Evolutionary conservation across 2,329 filamentous ascomycete genomes (phyloP).

Genomic region (Clonostachys byssicola): DNA sequence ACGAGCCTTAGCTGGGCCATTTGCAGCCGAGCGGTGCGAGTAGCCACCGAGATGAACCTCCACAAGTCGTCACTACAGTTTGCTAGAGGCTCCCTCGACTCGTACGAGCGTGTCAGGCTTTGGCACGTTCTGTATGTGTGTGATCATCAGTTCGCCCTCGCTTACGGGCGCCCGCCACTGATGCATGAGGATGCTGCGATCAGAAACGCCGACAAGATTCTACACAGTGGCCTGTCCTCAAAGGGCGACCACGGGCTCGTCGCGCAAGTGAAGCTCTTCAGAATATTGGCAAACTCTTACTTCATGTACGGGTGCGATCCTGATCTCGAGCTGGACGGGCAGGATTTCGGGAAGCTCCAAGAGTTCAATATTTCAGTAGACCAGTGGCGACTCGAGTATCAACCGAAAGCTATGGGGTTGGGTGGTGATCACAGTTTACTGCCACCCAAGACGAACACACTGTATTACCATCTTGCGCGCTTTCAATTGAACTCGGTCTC

Average conservation of each 20-base stretch:
- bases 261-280: constrained; percentile 7
- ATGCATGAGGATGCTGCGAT: constrained; percentile 28
- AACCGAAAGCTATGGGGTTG: background rate
- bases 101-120: constrained; percentile 25
- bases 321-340: constrained; percentile 4
- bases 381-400: constrained; percentile 6
- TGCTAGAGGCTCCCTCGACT: constrained; percentile 21
- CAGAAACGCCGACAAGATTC: constrained; percentile 20
- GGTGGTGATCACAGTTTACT: background rate
- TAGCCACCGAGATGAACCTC: constrained; percentile 30
- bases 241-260: constrained; percentile 4
- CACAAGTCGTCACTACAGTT: constrained; percentile 27
- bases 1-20: constrained; percentile 31
- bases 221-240: constrained; percentile 4
- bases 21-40: constrained; percentile 27
- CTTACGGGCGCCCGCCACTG: constrained; percentile 27
- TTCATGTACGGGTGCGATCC: constrained; percentile 10
- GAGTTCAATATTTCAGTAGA: constrained; percentile 6
- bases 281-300: constrained; percentile 5
- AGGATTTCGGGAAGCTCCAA: constrained; percentile 5
- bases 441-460: constrained; percentile 3
- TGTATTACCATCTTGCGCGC: constrained; percentile 8
- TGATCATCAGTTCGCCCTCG: constrained; percentile 32
- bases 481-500: constrained; percentile 8
- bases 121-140: constrained; percentile 29